Conservation (phyloP, 169 alveolate species). For the Eimeria sp. region DNA sequence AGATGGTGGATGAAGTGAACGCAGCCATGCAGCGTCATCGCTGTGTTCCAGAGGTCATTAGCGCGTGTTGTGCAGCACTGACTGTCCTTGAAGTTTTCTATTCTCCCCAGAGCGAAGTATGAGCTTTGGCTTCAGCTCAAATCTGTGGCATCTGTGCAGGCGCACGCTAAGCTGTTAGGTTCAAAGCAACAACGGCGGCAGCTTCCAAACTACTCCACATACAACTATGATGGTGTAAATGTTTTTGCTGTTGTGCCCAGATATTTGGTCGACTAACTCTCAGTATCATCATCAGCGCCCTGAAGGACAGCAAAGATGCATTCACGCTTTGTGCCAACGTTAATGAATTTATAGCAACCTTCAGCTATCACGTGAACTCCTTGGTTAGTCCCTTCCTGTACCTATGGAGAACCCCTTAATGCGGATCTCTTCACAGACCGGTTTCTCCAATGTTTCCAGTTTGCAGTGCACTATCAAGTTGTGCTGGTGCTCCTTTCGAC, state of each 20-base stretch:
- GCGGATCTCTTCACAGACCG: background rate
- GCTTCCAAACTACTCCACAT: background rate
- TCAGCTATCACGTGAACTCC: conserved; percentile 59
- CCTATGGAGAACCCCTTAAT: background rate
- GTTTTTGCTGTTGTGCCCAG: conserved; percentile 17
- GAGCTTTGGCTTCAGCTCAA: background rate
- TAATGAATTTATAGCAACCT: conserved; percentile 52
- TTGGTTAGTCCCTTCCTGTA: conserved; percentile 27
- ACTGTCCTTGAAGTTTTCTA: conserved; percentile 72
- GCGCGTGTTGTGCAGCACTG: conserved; percentile 77
- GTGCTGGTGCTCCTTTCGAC: background rate
- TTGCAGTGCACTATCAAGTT: background rate
- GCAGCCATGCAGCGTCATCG: conserved; percentile 74
- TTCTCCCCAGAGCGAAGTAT: conserved; percentile 75
- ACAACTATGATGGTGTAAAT: background rate
- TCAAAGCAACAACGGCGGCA: background rate
- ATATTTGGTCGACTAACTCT: conserved; percentile 56
- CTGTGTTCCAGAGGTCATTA: conserved; percentile 72
- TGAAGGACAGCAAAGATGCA: conserved; percentile 38
- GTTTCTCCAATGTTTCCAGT: background rate
- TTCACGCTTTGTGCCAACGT: conserved; percentile 44
- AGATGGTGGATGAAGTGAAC: conserved; percentile 30
- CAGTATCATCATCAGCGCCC: conserved; percentile 25
- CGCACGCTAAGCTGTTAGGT: background rate
- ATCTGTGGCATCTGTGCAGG: background rate